Percentiles rank a stretch among this genome's conserved stretches.
phyloP scores from a whole-genome alignment of 1,284 basidiomycete species.

The Cutaneotrichosporon sp. region DNA sequence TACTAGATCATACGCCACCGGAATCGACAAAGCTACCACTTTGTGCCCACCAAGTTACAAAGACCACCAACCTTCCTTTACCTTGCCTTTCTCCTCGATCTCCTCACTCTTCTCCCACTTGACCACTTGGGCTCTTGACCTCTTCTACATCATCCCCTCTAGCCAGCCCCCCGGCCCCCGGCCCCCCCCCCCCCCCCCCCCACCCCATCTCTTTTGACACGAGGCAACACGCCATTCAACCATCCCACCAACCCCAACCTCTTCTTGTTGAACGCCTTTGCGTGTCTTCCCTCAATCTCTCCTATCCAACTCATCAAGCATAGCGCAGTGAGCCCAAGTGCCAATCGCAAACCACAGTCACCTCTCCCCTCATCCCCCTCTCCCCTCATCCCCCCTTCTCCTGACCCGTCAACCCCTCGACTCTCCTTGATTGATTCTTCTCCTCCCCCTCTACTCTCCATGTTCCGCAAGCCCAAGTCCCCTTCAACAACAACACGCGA shows the following conservation, averaged over 20 bases:
- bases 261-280: neutral
- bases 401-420: neutral
- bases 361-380: neutral
- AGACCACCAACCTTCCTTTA: too few species aligned
- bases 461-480: conserved; percentile 9
- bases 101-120: too few species aligned
- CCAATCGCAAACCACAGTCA: neutral
- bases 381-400: neutral
- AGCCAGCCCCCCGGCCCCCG: too few species aligned
- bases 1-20: neutral
- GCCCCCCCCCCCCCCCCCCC: too few species aligned
- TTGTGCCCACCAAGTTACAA: too few species aligned
- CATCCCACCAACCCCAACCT: neutral
- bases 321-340: too few species aligned
- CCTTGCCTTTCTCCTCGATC: too few species aligned
- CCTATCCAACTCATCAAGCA: neutral
- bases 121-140: too few species aligned
- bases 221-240: too few species aligned
- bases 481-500: conserved; percentile 2
- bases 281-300: neutral
- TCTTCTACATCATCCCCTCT: too few species aligned
- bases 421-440: conserved; percentile 2
- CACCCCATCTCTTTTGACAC: too few species aligned
- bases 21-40: neutral
- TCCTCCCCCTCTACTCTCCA: neutral